phyloP scores from a whole-genome alignment of 202 grass and related monocot genomes.

The Hordeum pubiflorum region DNA sequence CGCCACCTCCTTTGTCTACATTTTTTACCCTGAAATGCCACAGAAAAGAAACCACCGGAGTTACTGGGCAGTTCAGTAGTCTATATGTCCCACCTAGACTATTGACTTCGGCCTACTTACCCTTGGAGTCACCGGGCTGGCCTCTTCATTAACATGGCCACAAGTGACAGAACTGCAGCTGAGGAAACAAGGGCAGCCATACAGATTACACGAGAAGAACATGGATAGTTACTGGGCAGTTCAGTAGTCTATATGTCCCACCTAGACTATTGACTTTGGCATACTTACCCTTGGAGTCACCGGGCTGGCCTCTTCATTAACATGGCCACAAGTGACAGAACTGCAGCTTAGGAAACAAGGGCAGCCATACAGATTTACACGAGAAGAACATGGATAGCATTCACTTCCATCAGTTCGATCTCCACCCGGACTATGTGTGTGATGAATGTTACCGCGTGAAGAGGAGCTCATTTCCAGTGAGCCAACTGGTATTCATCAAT shows the following conservation, averaged over 20 bases:
- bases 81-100: not conserved
- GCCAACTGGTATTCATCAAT: not conserved
- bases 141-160: not conserved
- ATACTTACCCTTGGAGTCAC: not conserved
- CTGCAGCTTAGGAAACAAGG: slow-evolving; percentile 23
- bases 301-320: not conserved
- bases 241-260: not conserved
- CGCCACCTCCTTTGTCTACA: not conserved
- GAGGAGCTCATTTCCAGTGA: not conserved
- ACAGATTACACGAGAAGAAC: slow-evolving; percentile 6
- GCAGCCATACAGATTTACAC: slow-evolving; percentile 16
- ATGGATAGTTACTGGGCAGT: not conserved
- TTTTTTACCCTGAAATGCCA: not conserved
- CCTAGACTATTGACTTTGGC: not conserved
- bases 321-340: not conserved
- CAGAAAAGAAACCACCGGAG: not conserved
- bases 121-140: not conserved
- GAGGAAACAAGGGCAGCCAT: slow-evolving; percentile 28
- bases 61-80: not conserved
- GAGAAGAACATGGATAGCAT: slow-evolving; percentile 15
- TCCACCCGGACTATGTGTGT: not conserved
- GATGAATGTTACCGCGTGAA: not conserved
- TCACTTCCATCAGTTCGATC: not conserved
- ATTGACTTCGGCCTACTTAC: not conserved
- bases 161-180: not conserved